phyloP scores from a whole-genome alignment of 305 asterid species.

The Fraxinus sp. region DNA sequence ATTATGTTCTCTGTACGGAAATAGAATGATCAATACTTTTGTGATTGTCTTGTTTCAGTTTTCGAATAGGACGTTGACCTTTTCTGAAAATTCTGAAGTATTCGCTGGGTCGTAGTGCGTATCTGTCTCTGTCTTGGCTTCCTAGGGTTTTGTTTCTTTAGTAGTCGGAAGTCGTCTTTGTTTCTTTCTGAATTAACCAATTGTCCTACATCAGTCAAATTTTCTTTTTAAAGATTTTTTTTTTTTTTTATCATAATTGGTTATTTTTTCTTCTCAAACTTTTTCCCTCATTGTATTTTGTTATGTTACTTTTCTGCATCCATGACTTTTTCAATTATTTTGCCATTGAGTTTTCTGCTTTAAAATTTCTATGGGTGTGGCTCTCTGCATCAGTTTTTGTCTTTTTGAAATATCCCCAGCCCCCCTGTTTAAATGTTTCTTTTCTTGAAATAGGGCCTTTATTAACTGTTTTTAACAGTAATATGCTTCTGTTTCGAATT shows the following conservation, averaged over 20 bases:
- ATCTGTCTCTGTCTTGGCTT: constrained; percentile 8
- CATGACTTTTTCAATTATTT: background rate
- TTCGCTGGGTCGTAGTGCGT: background rate
- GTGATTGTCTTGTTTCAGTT: constrained; percentile 9
- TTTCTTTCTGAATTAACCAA: constrained; percentile 18
- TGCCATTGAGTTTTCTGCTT: background rate
- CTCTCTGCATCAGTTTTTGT: background rate
- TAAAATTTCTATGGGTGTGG: background rate
- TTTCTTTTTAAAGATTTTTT: constrained; percentile 1
- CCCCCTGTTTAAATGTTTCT: background rate
- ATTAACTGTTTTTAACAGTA: background rate
- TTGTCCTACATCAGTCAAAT: constrained; percentile 4
- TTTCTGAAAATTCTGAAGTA: constrained; percentile 9
- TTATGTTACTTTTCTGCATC: background rate
- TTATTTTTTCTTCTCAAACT: background rate
- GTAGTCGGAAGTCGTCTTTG: background rate
- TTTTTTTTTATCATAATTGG: background rate
- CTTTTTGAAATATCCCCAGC: background rate
- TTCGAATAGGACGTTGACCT: constrained; percentile 7
- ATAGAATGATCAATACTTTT: constrained; percentile 1
- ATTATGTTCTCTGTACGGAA: background rate
- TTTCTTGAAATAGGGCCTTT: background rate
- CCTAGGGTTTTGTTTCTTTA: constrained; percentile 10
- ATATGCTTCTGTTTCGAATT: background rate
- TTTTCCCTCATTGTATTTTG: background rate